These are phyloP conservation scores for Botrytis galanthina DNA, from an alignment of 2,329 filamentous ascomycete genomes.

Conservation along the genomic window DNA sequence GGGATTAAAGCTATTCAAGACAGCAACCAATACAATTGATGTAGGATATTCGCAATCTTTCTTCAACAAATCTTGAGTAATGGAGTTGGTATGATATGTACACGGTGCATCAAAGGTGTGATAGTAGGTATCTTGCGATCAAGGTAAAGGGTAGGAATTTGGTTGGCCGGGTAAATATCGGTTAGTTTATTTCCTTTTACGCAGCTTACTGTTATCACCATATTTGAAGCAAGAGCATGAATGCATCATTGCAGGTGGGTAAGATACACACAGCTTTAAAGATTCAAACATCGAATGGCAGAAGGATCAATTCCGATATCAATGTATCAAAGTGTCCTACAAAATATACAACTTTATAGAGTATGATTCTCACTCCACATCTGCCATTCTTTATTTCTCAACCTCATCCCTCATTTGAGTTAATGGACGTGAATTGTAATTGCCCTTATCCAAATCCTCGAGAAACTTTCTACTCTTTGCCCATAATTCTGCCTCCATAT, in stretches of 20 bases:
- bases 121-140: not conserved
- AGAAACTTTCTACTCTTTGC: constrained; percentile 57
- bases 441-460: constrained; percentile 39
- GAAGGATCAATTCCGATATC: not conserved
- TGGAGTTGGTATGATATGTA: not conserved
- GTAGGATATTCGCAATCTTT: not conserved
- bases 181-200: not conserved
- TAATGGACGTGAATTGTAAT: constrained; percentile 18
- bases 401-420: constrained; percentile 12
- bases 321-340: not conserved
- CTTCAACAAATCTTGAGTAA: not conserved
- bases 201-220: not conserved
- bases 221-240: not conserved
- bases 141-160: not conserved
- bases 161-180: not conserved
- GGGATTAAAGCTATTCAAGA: not conserved
- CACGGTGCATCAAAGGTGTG: not conserved
- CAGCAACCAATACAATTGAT: not conserved
- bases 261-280: not conserved
- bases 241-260: not conserved
- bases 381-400: constrained; percentile 13
- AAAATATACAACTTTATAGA: too few species aligned
- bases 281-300: not conserved
- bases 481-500: constrained; percentile 83
- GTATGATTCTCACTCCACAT: not conserved